A percentile compares a stretch with the other conserved stretches of the same genome.
phyloP scores from a whole-genome alignment of 202 grass and related monocot genomes.

The Alloteropsis angusta region DNA sequence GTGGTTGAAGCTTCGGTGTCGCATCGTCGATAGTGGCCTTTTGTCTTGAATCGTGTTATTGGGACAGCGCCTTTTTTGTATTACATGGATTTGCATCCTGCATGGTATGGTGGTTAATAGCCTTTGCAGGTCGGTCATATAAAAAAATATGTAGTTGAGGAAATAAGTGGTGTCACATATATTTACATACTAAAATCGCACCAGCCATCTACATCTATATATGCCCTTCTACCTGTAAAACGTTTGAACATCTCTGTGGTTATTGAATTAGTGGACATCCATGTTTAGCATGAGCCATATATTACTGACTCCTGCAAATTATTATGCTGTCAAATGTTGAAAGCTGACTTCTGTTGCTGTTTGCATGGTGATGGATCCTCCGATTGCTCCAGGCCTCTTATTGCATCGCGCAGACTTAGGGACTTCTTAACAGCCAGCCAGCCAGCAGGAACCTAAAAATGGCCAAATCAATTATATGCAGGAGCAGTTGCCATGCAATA shows the following conservation, averaged over 20 bases:
- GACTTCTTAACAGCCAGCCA: background rate
- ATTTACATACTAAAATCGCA: slow-evolving; percentile 5
- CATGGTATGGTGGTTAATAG: background rate
- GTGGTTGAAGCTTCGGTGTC: background rate
- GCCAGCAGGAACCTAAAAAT: slow-evolving; percentile 20
- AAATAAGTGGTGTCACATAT: slow-evolving; percentile 19
- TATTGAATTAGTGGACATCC: background rate
- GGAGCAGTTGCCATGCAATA: no score
- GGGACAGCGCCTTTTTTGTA: slow-evolving; percentile 11
- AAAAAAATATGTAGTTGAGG: background rate
- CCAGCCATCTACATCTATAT: background rate
- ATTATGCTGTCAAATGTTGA: background rate
- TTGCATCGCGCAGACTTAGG: slow-evolving; percentile 1
- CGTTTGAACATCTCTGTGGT: background rate
- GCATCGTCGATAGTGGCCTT: background rate
- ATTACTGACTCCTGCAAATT: background rate
- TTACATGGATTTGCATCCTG: background rate
- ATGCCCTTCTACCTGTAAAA: slow-evolving; percentile 1
- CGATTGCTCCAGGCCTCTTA: slow-evolving; percentile 7
- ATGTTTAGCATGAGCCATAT: background rate
- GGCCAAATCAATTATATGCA: background rate
- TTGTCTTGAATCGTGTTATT: background rate
- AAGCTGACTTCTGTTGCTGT: background rate
- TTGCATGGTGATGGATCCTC: slow-evolving; percentile 3
- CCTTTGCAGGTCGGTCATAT: slow-evolving; percentile 20